Percentiles rank a stretch among this genome's conserved stretches.
phyloP scores from a whole-genome alignment of 2,329 filamentous ascomycete genomes.

The Cercospora citrullina region DNA sequence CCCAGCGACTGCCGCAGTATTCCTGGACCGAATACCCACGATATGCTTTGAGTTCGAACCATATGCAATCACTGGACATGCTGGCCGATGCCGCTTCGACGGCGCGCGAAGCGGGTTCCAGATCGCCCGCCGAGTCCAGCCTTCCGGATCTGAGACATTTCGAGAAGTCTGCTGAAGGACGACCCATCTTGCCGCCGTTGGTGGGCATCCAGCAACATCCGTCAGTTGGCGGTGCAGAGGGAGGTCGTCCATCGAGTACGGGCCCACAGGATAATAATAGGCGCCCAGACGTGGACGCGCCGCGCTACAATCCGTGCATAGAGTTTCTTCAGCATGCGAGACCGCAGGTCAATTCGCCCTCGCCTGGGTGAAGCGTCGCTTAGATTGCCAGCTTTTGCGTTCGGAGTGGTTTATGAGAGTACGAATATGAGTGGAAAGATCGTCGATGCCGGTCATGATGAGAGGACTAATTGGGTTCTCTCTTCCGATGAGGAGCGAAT shows the following conservation, averaged over 20 bases:
- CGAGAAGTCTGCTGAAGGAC: neutral
- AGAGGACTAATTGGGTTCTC: neutral
- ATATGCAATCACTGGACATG: slow-evolving; percentile 12
- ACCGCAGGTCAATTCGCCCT: neutral
- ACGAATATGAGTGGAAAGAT: neutral
- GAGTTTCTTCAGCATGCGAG: slow-evolving; percentile 4
- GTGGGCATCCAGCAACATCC: neutral
- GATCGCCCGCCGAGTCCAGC: neutral
- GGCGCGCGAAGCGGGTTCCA: neutral
- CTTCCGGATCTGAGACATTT: slow-evolving; percentile 3
- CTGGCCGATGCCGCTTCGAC: slow-evolving; percentile 10
- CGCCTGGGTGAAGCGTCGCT: neutral
- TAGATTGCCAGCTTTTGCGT: neutral
- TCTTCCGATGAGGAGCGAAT: neutral
- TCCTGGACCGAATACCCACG: slow-evolving; percentile 25
- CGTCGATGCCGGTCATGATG: neutral
- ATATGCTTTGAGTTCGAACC: slow-evolving; percentile 16
- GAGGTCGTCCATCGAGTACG: neutral
- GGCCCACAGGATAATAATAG: neutral
- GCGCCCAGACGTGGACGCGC: neutral
- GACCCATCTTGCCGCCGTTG: slow-evolving; percentile 4
- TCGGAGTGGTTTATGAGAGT: neutral
- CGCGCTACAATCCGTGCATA: slow-evolving; percentile 4
- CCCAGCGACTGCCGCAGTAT: slow-evolving; percentile 19
- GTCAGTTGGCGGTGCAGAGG: neutral